A percentile compares a stretch with the other conserved stretches of the same genome.
phyloP scores from a whole-genome alignment of 1,139 yeast genomes.

The Kodamaea sp. region DNA sequence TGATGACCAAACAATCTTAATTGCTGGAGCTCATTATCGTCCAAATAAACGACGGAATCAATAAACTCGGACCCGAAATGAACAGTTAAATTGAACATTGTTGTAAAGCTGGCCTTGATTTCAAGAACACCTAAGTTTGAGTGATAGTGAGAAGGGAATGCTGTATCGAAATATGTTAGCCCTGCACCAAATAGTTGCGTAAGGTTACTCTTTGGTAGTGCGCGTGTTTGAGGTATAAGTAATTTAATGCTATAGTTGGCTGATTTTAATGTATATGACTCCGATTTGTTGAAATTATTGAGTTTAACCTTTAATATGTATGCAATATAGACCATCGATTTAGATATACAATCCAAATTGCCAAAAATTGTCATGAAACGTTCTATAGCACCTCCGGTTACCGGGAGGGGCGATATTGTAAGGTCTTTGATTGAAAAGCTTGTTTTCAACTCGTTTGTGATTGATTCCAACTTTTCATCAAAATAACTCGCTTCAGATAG shows the following conservation, averaged over 20 bases:
- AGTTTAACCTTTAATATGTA: constrained; percentile 22
- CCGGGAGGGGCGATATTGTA: constrained; percentile 16
- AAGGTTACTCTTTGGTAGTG: constrained; percentile 1
- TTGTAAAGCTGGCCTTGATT: constrained; percentile 4
- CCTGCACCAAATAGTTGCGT: constrained; percentile 3
- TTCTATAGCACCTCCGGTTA: constrained; percentile 25
- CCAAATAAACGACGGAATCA: constrained; percentile 7
- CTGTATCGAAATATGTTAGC: constrained; percentile 5
- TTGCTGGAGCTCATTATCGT: constrained; percentile 17
- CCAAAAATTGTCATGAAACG: constrained; percentile 29
- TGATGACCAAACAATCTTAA: constrained; percentile 22
- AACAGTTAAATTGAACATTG: constrained; percentile 4
- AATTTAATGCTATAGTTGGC: constrained; percentile 17
- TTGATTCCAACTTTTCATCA: constrained; percentile 13
- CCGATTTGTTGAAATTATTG: constrained; percentile 21
- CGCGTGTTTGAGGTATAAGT: constrained; percentile 5
- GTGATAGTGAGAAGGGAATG: constrained; percentile 5
- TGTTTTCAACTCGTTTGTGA: constrained; percentile 11
- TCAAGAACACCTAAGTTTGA: constrained; percentile 4
- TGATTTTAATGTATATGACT: constrained; percentile 31
- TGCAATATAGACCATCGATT: constrained; percentile 22
- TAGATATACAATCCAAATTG: constrained; percentile 17
- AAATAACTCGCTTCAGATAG: constrained; percentile 27
- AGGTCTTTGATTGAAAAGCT: constrained; percentile 21
- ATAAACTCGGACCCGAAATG: constrained; percentile 5